These are phyloP conservation scores for Perkinsus olseni DNA, from an alignment of 169 alveolate species.

Conservation along the genomic window DNA sequence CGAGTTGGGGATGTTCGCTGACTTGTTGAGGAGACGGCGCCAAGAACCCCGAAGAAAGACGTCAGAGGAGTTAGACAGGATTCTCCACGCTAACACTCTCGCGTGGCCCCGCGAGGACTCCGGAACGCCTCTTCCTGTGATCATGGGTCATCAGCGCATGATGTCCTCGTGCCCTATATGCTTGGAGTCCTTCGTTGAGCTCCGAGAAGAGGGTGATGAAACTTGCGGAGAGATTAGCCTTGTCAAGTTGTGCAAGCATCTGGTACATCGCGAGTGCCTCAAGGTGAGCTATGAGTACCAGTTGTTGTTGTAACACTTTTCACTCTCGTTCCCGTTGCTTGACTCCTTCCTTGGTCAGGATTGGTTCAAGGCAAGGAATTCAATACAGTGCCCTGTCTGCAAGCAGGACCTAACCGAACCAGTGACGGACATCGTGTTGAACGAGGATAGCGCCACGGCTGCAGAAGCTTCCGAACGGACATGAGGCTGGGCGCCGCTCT, in stretches of 20 bases:
- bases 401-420: neutral
- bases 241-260: neutral
- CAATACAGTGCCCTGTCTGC: neutral
- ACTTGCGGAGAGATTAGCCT: neutral
- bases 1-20: neutral
- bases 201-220: neutral
- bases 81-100: neutral
- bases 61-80: neutral
- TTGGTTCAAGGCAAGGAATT: neutral
- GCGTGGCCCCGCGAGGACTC: neutral
- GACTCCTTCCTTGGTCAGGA: neutral
- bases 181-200: neutral
- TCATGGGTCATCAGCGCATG: neutral
- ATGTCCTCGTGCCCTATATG: neutral
- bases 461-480: too few relatives aligned
- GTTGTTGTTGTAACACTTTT: too few relatives aligned
- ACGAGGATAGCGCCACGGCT: too few relatives aligned
- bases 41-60: neutral
- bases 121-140: neutral
- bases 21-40: neutral
- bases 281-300: neutral
- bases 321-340: too few relatives aligned
- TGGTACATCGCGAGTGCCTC: neutral
- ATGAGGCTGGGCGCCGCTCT: too few relatives aligned
- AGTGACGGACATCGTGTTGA: neutral